Evolutionary conservation across 2,329 filamentous ascomycete genomes (phyloP), one percentile per base, ranked within the genome.

Genomic region (Mycogone perniciosa): DNA sequence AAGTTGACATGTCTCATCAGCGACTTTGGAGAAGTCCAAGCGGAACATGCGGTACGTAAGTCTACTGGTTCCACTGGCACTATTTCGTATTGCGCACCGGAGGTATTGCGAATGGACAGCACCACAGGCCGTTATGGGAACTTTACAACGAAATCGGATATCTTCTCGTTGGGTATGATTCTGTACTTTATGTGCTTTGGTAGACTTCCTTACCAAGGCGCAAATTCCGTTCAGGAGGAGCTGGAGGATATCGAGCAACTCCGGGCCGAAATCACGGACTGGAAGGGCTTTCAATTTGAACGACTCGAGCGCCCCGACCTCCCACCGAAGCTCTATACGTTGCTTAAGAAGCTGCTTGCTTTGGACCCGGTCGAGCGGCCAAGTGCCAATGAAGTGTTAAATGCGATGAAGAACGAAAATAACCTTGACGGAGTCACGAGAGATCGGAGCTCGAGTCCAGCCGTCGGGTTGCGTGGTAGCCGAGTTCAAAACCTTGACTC

Each of bases 111-210:
- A 46, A 79, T 80, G 57, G 85, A 83, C 51, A 70, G 79, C 0
- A 76, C 75, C 30, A 20, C 20, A 20, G 92, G 92, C 0, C 79
- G 79, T 1, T 92, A 88, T 60, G 90, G 88, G 6, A 96, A 97
- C 64, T 99, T 99, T 62, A 96, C 90, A 0, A 91, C 89, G 29
- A 99, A 97, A 64, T 96, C 91, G 0, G 93, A 99, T 63, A 87
- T 99, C n/a, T 99, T 99, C 68, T 96, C 91, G 1, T 74, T 99
- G 0, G 93, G 93, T 44, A 96, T 99, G 92, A 97, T 97, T 50
- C 77, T 99, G 4, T 95, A 97, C 67, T 99, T 99, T 64, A 86
- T 99, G 77, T 99, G 93, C 66, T 99, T 99, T 64, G 89, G 86
- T 1, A 80, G 85, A 43, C 76, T 99, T 8, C 93, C 93, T 0